Percentiles rank a stretch among this genome's conserved stretches.
phyloP scores from a whole-genome alignment of 495 filamentous ascomycete species.

The Parathielavia hyrcaniae region DNA sequence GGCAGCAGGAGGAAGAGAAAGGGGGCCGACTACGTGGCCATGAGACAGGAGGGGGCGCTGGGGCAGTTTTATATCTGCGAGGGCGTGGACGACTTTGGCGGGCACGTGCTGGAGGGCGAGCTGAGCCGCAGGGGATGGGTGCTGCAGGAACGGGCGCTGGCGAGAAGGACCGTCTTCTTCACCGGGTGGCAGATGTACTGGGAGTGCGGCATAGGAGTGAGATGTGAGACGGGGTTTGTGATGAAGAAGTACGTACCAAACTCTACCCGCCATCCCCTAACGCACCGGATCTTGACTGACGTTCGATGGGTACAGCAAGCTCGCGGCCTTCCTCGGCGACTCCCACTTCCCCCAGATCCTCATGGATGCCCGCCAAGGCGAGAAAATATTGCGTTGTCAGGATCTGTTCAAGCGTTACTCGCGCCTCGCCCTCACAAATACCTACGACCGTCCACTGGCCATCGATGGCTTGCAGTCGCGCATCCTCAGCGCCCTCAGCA shows the following conservation, averaged over 20 bases:
- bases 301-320: constrained; percentile 22
- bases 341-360: constrained; percentile 28
- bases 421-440: constrained; percentile 23
- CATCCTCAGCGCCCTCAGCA: background rate
- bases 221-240: constrained; percentile 34
- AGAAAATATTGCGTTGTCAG: constrained; percentile 27
- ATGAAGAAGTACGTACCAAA: constrained; percentile 12
- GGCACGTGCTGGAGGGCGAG: constrained; percentile 26
- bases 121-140: constrained; percentile 37
- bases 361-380: constrained; percentile 1
- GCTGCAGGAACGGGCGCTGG: constrained; percentile 37
- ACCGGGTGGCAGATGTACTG: constrained; percentile 34
- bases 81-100: constrained; percentile 30
- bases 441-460: constrained; percentile 24
- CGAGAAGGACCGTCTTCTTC: constrained; percentile 37
- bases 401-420: constrained; percentile 31
- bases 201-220: constrained; percentile 37
- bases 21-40: no score
- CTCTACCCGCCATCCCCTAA: no score
- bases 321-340: constrained; percentile 31
- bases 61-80: constrained; percentile 29
- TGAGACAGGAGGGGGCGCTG: no score
- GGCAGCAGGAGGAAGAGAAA: no score
- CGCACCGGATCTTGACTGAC: no score
- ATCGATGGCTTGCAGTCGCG: constrained; percentile 30